These are phyloP conservation scores for Hordeum vulgare DNA, from an alignment of 176 grass and related monocot species.

Conservation along the genomic window DNA sequence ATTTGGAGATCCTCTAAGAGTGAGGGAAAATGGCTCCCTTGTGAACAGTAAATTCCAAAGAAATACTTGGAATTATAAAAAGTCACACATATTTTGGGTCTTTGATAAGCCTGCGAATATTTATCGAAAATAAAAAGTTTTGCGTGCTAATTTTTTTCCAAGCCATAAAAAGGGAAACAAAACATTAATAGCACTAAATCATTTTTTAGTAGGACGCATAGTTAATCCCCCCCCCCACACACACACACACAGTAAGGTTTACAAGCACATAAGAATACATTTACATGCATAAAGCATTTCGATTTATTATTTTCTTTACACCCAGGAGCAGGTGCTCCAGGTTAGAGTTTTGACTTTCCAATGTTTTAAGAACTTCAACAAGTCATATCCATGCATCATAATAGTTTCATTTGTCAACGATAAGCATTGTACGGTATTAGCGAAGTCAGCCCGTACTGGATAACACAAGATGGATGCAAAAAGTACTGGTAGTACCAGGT, in stretches of 20 bases:
- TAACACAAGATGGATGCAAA: background rate
- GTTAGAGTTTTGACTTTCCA: background rate
- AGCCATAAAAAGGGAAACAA: background rate
- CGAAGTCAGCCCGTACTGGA: background rate
- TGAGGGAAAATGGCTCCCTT: background rate
- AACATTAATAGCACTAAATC: background rate
- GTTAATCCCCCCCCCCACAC: too few species aligned
- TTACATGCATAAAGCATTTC: background rate
- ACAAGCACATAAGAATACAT: background rate
- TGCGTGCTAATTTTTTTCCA: too few species aligned
- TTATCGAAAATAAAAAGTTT: too few species aligned
- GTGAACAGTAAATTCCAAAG: background rate
- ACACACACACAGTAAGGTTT: too few species aligned
- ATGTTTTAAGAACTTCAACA: background rate
- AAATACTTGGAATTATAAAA: too few species aligned
- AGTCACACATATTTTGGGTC: too few species aligned
- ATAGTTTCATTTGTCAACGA: background rate
- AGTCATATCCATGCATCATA: background rate
- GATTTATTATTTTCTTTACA: background rate
- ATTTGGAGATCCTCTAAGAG: background rate
- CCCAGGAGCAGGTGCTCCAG: background rate
- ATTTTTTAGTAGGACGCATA: too few species aligned
- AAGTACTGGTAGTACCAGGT: conserved; percentile 6
- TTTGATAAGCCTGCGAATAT: background rate
- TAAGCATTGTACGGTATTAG: background rate